Evolutionary conservation across 192 early-diverging fungal genomes (phyloP).

Genomic region (Dimargaris cristalligena): DNA sequence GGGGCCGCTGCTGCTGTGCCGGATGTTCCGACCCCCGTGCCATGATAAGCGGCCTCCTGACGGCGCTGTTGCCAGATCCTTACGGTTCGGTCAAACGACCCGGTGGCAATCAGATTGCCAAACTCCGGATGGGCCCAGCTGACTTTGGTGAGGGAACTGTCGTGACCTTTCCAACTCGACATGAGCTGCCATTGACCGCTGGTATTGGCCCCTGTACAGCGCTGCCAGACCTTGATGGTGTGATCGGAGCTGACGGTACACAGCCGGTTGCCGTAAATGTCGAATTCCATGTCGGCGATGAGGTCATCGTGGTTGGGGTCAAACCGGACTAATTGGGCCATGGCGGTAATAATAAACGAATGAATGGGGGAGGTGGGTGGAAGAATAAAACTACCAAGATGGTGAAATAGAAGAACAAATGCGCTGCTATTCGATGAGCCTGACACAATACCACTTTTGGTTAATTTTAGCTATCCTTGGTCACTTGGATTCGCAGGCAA

Average conservation of each 20-base stretch:
- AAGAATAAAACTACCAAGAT: too few relatives aligned
- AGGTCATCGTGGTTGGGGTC: slow-evolving; percentile 57
- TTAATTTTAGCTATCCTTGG: too few relatives aligned
- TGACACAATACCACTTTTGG: too few relatives aligned
- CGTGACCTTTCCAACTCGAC: slow-evolving; percentile 74
- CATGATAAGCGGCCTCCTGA: neutral
- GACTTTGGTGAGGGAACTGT: slow-evolving; percentile 68
- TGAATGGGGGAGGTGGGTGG: neutral
- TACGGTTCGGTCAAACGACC: slow-evolving; percentile 81
- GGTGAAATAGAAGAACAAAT: too few relatives aligned
- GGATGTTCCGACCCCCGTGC: too few relatives aligned
- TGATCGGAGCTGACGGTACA: slow-evolving; percentile 87
- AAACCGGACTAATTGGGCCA: slow-evolving; percentile 6
- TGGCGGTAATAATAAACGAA: neutral
- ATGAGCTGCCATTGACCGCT: slow-evolving; percentile 55
- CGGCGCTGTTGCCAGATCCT: slow-evolving; percentile 75
- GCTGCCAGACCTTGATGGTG: slow-evolving; percentile 89
- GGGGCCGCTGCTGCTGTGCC: too few relatives aligned
- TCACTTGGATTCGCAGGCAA: too few relatives aligned
- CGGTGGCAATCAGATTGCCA: slow-evolving; percentile 76
- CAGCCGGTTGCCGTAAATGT: slow-evolving; percentile 83
- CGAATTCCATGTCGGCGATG: slow-evolving; percentile 80
- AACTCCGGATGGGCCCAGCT: slow-evolving; percentile 96
- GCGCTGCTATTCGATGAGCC: too few relatives aligned
- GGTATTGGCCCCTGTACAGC: too few relatives aligned